phyloP scores from a whole-genome alignment of 2,329 filamentous ascomycete genomes.

The Biscogniauxia marginata region DNA sequence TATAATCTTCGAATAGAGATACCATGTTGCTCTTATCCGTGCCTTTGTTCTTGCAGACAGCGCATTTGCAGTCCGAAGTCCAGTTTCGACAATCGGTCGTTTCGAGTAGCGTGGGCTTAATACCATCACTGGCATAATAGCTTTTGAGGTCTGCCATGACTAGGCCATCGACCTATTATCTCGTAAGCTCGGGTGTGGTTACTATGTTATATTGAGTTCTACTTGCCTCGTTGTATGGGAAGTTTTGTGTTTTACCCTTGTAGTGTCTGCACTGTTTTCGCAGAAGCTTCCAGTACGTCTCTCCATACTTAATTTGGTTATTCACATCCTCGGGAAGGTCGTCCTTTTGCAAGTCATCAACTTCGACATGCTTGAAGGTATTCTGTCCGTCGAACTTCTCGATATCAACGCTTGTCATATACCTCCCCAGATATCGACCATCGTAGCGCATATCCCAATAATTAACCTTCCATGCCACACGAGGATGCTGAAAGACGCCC shows the following conservation, averaged over 20 bases:
- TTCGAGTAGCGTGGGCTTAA: background rate
- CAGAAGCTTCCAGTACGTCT: slow-evolving; percentile 11
- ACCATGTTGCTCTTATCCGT: background rate
- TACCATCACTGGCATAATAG: background rate
- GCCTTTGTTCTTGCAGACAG: slow-evolving; percentile 2
- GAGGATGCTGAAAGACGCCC: slow-evolving; percentile 2
- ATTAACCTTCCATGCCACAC: background rate
- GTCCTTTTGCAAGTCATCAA: background rate
- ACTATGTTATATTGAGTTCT: background rate
- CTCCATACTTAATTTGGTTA: slow-evolving; percentile 5
- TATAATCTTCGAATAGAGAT: slow-evolving; percentile 10
- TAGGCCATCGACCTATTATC: slow-evolving; percentile 12
- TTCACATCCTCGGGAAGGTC: background rate
- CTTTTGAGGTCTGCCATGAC: slow-evolving; percentile 18
- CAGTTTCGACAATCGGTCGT: slow-evolving; percentile 7
- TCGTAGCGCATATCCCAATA: slow-evolving; percentile 10
- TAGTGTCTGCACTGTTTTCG: slow-evolving; percentile 14
- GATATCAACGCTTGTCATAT: background rate
- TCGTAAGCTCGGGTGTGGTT: background rate
- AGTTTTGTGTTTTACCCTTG: slow-evolving; percentile 9
- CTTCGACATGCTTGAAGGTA: background rate
- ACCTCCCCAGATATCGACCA: slow-evolving; percentile 6
- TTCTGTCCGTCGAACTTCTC: slow-evolving; percentile 6
- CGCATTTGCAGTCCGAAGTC: slow-evolving; percentile 9
- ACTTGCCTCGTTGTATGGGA: slow-evolving; percentile 21